phyloP scores from a whole-genome alignment of 345 rosid genomes.

The Populus euphratica region DNA sequence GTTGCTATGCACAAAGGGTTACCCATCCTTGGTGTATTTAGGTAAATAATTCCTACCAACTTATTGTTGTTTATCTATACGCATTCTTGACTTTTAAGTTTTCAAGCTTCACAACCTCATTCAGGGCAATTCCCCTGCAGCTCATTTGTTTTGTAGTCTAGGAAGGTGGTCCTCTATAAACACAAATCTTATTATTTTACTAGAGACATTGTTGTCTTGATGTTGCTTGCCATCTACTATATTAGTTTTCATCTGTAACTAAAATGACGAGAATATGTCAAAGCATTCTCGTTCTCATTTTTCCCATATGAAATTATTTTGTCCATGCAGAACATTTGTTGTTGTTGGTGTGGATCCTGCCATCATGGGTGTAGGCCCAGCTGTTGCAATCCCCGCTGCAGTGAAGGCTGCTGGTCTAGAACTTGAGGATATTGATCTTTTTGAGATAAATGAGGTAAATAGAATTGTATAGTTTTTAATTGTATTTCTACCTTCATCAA shows the following conservation, averaged over 20 bases:
- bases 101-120: background rate
- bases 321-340: conserved; percentile 65
- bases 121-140: background rate
- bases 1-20: conserved; percentile 71
- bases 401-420: conserved; percentile 93
- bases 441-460: conserved; percentile 95
- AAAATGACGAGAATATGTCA: background rate
- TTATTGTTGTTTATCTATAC: background rate
- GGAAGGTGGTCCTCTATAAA: background rate
- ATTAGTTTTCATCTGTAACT: background rate
- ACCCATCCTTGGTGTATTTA: conserved; percentile 87
- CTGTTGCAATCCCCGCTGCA: conserved; percentile 93
- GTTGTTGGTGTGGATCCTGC: conserved; percentile 99
- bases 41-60: conserved; percentile 32
- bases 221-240: background rate
- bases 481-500: background rate
- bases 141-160: background rate
- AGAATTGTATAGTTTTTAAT: background rate
- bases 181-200: background rate
- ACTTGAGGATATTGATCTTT: conserved; percentile 84
- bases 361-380: conserved; percentile 95
- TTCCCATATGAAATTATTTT: background rate
- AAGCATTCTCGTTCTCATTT: background rate
- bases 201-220: background rate
- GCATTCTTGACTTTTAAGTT: background rate